phyloP scores from a whole-genome alignment of 768 basidiomycete species.

The Serendipita vermifera region DNA sequence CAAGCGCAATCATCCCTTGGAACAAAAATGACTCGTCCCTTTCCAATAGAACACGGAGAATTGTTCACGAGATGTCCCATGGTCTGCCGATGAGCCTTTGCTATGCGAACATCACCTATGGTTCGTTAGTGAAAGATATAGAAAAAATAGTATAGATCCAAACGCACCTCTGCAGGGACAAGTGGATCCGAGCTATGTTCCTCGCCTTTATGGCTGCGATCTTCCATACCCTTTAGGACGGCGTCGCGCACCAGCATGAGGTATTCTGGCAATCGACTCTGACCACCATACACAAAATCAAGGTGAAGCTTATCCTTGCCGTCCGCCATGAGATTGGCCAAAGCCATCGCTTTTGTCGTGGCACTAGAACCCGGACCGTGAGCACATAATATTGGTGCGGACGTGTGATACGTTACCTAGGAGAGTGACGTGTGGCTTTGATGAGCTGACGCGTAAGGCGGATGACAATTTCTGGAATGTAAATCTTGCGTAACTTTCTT shows the following conservation, averaged over 20 bases:
- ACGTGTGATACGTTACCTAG: neutral
- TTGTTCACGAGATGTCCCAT: no score
- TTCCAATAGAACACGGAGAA: no score
- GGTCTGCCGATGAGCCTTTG: no score
- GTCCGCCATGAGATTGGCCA: neutral
- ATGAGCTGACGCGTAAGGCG: neutral
- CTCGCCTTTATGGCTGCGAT: no score
- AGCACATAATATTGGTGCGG: neutral
- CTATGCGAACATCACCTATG: no score
- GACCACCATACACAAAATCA: neutral
- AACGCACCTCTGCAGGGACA: neutral
- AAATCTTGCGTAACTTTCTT: neutral
- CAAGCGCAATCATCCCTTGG: no score
- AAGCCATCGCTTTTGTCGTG: neutral
- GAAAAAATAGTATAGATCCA: no score
- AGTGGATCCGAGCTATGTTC: constrained; percentile 3
- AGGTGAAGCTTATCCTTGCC: constrained; percentile 6
- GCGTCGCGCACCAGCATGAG: neutral
- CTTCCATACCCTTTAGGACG: neutral
- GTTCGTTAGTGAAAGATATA: no score
- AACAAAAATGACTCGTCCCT: no score
- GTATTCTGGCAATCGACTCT: neutral
- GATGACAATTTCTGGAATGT: neutral
- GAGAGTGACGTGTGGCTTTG: neutral
- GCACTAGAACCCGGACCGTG: neutral